phyloP scores from a whole-genome alignment of 148 eudicot species.

The Rhododendron simsii region DNA sequence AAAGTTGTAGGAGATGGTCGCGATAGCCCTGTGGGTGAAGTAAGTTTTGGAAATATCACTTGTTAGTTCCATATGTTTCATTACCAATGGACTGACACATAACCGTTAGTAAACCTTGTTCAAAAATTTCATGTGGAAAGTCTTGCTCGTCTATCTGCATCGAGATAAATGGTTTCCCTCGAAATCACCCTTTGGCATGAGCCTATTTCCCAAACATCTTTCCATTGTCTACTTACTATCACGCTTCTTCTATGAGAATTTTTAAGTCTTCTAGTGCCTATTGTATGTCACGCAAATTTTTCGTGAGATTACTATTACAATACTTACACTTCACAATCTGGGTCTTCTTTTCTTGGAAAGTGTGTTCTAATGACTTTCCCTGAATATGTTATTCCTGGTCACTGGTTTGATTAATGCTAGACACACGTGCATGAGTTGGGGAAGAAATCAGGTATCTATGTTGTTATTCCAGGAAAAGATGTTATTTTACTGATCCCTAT shows the following conservation, averaged over 20 bases:
- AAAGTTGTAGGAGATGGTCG: constrained; percentile 78
- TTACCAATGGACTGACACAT: background rate
- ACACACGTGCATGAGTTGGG: background rate
- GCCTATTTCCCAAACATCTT: background rate
- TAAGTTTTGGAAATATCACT: constrained; percentile 34
- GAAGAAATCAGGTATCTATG: background rate
- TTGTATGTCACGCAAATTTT: background rate
- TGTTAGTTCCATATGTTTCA: constrained; percentile 1
- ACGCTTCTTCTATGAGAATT: background rate
- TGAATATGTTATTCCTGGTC: background rate
- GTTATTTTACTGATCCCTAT: background rate
- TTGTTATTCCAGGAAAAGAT: background rate
- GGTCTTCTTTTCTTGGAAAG: background rate
- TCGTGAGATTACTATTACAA: background rate
- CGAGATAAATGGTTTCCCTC: background rate
- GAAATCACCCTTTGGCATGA: background rate
- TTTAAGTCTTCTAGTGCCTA: background rate
- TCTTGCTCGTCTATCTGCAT: background rate
- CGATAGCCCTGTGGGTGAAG: constrained; percentile 60
- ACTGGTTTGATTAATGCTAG: background rate
- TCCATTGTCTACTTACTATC: background rate
- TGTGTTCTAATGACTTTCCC: background rate
- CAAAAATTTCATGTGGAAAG: background rate
- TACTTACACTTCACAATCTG: background rate
- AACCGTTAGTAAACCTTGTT: background rate